phyloP scores from a whole-genome alignment of 176 grass and related monocot genomes.

The Elymus sibiricus region DNA sequence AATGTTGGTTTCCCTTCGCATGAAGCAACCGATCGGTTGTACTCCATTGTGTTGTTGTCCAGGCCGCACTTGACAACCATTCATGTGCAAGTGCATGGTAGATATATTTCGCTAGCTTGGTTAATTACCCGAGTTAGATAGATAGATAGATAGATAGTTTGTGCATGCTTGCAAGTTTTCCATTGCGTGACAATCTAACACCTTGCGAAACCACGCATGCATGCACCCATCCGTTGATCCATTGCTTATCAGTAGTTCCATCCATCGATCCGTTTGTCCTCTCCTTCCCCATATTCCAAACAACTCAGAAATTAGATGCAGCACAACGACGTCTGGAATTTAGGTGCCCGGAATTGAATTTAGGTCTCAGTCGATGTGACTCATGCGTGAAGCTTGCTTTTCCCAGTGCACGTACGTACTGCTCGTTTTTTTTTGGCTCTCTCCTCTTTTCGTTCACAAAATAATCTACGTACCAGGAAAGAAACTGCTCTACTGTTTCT shows the following conservation, averaged over 20 bases:
- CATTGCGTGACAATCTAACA: not conserved
- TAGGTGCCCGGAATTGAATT: not conserved
- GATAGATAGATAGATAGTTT: not conserved
- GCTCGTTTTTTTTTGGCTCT: no score
- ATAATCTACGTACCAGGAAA: not conserved
- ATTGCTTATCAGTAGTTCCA: not conserved
- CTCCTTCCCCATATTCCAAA: not conserved
- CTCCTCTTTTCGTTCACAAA: no score
- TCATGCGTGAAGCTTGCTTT: not conserved
- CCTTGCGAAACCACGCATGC: not conserved
- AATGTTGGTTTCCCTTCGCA: not conserved
- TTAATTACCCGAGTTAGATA: not conserved
- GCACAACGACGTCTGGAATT: not conserved
- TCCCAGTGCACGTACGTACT: no score
- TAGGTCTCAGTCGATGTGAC: not conserved
- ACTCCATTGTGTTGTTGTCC: not conserved
- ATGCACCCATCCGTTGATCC: no score
- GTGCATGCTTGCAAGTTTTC: conserved; percentile 24
- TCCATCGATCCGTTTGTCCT: not conserved
- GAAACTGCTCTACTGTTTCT: not conserved
- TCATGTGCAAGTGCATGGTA: not conserved
- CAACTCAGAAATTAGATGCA: not conserved
- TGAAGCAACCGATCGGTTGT: not conserved
- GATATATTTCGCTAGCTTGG: no score
- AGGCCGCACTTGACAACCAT: not conserved